phyloP scores from a whole-genome alignment of 441 rosid genomes.

The Brassica hybrid region DNA sequence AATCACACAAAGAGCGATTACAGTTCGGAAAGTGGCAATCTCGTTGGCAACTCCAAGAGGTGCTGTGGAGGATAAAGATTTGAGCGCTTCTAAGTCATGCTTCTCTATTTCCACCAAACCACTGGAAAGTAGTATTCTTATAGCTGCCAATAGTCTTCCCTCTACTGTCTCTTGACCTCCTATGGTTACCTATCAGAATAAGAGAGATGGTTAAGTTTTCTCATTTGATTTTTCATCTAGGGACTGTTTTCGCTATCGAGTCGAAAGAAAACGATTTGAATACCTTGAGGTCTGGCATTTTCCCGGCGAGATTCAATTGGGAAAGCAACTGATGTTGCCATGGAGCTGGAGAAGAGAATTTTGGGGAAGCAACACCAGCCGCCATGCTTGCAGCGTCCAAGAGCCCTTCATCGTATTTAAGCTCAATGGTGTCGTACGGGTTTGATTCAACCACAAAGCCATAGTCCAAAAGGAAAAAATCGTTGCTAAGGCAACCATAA shows the following conservation, averaged over 20 bases:
- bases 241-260: background rate
- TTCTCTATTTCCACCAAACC: constrained; percentile 51
- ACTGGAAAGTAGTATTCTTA: constrained; percentile 61
- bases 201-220: background rate
- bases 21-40: constrained; percentile 52
- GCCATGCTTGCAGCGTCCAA: constrained; percentile 87
- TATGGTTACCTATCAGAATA: constrained; percentile 58
- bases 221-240: no score
- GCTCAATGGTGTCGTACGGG: constrained; percentile 74
- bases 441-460: constrained; percentile 81
- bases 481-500: constrained; percentile 79
- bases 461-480: constrained; percentile 82
- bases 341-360: constrained; percentile 69
- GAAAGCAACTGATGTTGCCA: constrained; percentile 72
- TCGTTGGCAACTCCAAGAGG: constrained; percentile 65
- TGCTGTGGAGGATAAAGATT: constrained; percentile 64
- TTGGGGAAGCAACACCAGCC: constrained; percentile 76
- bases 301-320: constrained; percentile 65
- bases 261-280: constrained; percentile 16
- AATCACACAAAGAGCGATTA: constrained; percentile 64
- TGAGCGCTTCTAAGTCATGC: constrained; percentile 53
- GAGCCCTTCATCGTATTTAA: constrained; percentile 76
- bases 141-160: constrained; percentile 79
- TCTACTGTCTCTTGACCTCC: constrained; percentile 74
- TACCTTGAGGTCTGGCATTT: constrained; percentile 71